Evolutionary conservation across 345 rosid species (phyloP).

Genomic region (Psidium guajava): DNA sequence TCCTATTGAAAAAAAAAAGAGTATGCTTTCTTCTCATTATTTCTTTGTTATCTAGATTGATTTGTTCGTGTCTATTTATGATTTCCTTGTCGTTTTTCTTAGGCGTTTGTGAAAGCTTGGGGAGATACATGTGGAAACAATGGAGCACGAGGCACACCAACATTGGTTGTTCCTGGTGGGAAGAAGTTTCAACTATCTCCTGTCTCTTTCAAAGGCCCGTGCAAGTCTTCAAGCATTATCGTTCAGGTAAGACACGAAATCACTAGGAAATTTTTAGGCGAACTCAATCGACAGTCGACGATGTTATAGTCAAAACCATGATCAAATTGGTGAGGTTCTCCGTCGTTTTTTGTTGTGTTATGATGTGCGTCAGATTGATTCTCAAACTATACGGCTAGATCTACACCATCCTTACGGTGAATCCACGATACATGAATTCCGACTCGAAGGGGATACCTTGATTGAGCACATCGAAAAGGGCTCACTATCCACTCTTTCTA

Average conservation of each 20-base stretch:
- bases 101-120: conserved; percentile 29
- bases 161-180: conserved; percentile 2
- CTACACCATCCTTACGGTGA: not conserved
- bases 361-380: not conserved
- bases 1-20: not conserved
- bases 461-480: not conserved
- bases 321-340: accelerated
- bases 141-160: not conserved
- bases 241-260: not conserved
- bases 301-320: not conserved
- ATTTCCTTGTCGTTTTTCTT: not conserved
- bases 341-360: not conserved
- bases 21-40: not conserved
- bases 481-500: not conserved
- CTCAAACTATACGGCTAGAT: not conserved
- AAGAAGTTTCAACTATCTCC: conserved; percentile 10
- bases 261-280: not conserved
- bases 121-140: conserved; percentile 1
- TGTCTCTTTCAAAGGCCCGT: conserved; percentile 15
- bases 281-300: not conserved
- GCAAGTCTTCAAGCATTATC: conserved; percentile 1
- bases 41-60: not conserved
- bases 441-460: not conserved
- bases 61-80: not conserved
- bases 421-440: not conserved